These are phyloP conservation scores for Trifolium repens DNA, from an alignment of 306 rosid species.

Conservation along the genomic window DNA sequence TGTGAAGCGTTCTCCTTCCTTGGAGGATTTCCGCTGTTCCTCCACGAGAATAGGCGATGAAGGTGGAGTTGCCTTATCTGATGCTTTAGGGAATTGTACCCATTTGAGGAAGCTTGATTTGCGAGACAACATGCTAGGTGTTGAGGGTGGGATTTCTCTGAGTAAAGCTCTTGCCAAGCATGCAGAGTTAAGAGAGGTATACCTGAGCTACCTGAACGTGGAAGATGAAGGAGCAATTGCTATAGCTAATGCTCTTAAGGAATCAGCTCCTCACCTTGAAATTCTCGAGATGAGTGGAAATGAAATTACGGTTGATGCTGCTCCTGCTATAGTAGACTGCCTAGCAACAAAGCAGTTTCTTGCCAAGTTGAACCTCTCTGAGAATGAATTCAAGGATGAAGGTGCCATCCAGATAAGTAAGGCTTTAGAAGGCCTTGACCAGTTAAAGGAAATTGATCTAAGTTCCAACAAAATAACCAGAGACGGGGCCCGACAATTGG, in stretches of 20 bases:
- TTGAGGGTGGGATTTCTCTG: constrained; percentile 75
- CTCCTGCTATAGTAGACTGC: constrained; percentile 68
- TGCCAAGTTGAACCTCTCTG: constrained; percentile 70
- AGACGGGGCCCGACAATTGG: constrained; percentile 82
- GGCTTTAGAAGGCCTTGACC: constrained; percentile 63
- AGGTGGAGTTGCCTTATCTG: constrained; percentile 84
- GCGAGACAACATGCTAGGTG: constrained; percentile 92
- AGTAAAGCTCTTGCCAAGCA: constrained; percentile 77
- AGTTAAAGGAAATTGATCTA: constrained; percentile 78
- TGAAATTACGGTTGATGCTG: constrained; percentile 79
- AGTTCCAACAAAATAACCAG: constrained; percentile 66
- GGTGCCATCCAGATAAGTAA: constrained; percentile 73
- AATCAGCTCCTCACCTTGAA: constrained; percentile 76
- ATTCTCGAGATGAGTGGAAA: constrained; percentile 91
- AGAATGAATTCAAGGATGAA: constrained; percentile 91
- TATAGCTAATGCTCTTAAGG: constrained; percentile 67
- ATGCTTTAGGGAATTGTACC: constrained; percentile 64
- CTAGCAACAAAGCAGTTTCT: constrained; percentile 61
- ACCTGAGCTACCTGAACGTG: constrained; percentile 84
- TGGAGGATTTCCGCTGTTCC: constrained; percentile 88
- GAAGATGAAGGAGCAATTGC: constrained; percentile 84
- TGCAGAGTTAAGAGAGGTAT: constrained; percentile 66
- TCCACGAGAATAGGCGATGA: constrained; percentile 75
- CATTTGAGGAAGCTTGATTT: constrained; percentile 80
- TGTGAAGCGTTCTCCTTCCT: constrained; percentile 66